Percentiles rank a stretch among this genome's conserved stretches.
phyloP scores from a whole-genome alignment of 257 asterid species.

The Solanum medicagineum region DNA sequence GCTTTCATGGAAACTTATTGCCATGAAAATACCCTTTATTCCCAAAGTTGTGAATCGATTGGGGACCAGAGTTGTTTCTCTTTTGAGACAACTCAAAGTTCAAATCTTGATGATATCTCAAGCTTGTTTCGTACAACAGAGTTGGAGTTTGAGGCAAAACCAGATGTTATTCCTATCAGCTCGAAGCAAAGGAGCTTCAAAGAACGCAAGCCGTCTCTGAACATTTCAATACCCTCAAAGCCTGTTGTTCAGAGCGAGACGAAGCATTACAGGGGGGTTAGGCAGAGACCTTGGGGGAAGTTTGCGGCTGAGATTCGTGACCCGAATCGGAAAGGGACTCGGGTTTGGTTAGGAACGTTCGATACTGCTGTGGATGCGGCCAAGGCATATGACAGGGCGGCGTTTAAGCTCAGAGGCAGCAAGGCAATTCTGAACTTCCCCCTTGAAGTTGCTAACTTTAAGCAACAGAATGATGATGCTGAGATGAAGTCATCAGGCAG shows the following conservation, averaged over 20 bases:
- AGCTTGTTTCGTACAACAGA: neutral
- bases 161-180: neutral
- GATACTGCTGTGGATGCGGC: conserved; percentile 69
- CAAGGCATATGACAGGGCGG: conserved; percentile 63
- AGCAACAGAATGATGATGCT: neutral
- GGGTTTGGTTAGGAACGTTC: conserved; percentile 72
- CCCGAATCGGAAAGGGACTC: conserved; percentile 51
- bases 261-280: conserved; percentile 54
- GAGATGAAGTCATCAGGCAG: conserved; percentile 4
- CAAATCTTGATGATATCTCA: neutral
- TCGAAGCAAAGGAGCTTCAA: neutral
- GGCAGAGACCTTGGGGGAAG: conserved; percentile 67
- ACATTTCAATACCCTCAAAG: conserved; percentile 38
- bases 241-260: neutral
- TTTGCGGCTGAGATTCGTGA: conserved; percentile 75
- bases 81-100: neutral
- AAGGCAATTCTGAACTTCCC: conserved; percentile 72
- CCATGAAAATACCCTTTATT: conserved; percentile 8
- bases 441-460: conserved; percentile 41
- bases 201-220: conserved; percentile 52
- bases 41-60: conserved; percentile 21
- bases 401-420: conserved; percentile 59
- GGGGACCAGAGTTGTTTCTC: neutral
- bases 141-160: conserved; percentile 22
- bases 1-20: conserved; percentile 35